Evolutionary conservation across 805 yeast genomes (phyloP).

Genomic region (Pichia scutulata): DNA sequence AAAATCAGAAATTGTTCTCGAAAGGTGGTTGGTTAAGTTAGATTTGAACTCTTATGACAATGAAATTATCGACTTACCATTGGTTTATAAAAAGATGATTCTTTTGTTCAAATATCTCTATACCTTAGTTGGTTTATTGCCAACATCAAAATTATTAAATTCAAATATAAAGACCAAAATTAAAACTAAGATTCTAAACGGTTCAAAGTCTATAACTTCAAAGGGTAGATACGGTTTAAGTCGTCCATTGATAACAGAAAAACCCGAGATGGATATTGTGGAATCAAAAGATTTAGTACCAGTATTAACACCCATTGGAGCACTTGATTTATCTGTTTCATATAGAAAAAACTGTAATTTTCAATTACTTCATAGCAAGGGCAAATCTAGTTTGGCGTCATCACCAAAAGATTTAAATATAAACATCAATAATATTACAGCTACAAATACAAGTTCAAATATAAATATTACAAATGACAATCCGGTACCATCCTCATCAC

Average conservation of each 20-base stretch:
- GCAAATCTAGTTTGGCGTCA: conserved; percentile 15
- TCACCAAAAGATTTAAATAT: not conserved
- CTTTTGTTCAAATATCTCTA: conserved; percentile 67
- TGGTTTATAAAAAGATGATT: conserved; percentile 66
- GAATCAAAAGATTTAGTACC: conserved; percentile 60
- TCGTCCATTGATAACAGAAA: conserved; percentile 40
- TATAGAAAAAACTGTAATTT: conserved; percentile 70
- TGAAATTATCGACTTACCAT: conserved; percentile 48
- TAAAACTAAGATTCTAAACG: conserved; percentile 62
- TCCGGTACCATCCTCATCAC: not conserved
- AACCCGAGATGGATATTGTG: conserved; percentile 5
- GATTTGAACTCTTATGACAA: conserved; percentile 39
- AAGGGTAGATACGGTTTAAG: conserved; percentile 83
- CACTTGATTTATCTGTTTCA: conserved; percentile 66
- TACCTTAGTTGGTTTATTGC: conserved; percentile 59
- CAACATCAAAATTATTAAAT: conserved; percentile 50
- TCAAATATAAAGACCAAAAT: conserved; percentile 27
- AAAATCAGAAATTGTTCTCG: conserved; percentile 82
- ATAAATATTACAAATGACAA: not conserved
- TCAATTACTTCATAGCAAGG: conserved; percentile 58
- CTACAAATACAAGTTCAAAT: not conserved
- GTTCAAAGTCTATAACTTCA: conserved; percentile 68
- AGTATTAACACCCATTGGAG: conserved; percentile 68
- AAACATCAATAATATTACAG: not conserved
- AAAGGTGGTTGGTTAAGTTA: conserved; percentile 87